Evolutionary conservation across 352 stramenopile species (phyloP), one percentile per base, ranked within the genome.

Genomic region (Globisporangium canariense): DNA sequence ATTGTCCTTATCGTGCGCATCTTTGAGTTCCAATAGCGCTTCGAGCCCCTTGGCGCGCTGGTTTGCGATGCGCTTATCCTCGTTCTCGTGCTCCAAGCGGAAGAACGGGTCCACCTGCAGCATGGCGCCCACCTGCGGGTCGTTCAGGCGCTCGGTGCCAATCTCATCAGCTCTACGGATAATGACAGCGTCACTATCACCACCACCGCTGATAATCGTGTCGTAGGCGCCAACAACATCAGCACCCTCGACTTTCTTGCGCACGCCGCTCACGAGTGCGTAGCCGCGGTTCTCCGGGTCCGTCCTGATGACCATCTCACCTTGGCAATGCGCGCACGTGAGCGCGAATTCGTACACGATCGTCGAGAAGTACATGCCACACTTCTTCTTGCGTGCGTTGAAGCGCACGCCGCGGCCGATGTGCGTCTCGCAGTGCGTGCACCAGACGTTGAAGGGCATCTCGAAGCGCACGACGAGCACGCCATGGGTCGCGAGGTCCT

Each of bases 381-480:
- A 90, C 18, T 90, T 73, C 25, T 89, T 88, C 77, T 99, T 99
- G 51, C 93, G 82, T 0, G 97, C 97, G 75, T 99, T 99, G 79
- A 98, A 99, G 46, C 97, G 84, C 55, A 98, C 98, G 62, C 89
- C 89, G 50, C 81, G 77, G 13, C 81, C 86, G 64, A 94, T 93
- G 67, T 90, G 79, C 18, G 47, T 66, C 34, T 81, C 60, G 69
- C 86, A 94, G 68, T 89, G 69, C 0, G 76, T 70, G 66, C 93
- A 98, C 89, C 95, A 99, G 60, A 97, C 90, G 79, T 98, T 86
- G 70, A 98, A 98, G 10, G 97, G 97, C 66, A 99, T 92, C 81
- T 99, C 97, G 73, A 99, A 99, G 68, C 97, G 91, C 55, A 99
- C 96, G 30, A 99, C 88, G 51, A 94, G 81, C 50, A 91, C 81